Evolutionary conservation across 73 alveolate genomes (phyloP).

Genomic region (Paramecium octaurelia): DNA sequence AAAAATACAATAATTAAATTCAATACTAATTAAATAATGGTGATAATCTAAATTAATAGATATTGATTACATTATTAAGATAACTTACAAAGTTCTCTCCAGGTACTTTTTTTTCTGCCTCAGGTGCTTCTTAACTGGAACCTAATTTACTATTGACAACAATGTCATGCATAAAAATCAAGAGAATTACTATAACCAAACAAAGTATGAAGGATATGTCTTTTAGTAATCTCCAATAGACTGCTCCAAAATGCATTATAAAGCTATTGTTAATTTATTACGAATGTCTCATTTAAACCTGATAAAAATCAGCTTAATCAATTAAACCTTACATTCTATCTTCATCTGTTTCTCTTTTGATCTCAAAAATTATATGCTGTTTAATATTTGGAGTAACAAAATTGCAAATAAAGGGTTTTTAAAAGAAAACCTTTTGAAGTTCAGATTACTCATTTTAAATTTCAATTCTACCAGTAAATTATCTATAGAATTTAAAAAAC

Average conservation of each 20-base stretch:
- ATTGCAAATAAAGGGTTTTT: conserved; percentile 53
- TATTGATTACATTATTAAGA: not conserved
- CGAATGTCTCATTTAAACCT: conserved; percentile 14
- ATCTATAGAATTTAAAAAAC: conserved; percentile 28
- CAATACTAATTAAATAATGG: conserved; percentile 27
- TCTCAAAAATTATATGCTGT: conserved; percentile 23
- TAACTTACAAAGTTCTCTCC: not conserved
- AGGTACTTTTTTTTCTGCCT: not conserved
- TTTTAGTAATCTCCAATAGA: conserved; percentile 54
- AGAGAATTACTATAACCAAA: conserved; percentile 31
- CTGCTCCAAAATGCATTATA: conserved; percentile 29
- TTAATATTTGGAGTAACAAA: conserved; percentile 54
- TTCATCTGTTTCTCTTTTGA: conserved; percentile 63
- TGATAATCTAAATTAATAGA: not conserved
- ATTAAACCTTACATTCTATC: conserved; percentile 49
- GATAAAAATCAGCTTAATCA: conserved; percentile 8
- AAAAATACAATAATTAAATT: conserved; percentile 16
- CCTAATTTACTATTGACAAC: not conserved
- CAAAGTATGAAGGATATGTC: conserved; percentile 28
- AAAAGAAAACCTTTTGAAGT: conserved; percentile 35
- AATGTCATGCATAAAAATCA: conserved; percentile 26
- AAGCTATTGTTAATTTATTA: conserved; percentile 2
- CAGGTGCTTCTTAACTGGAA: not conserved
- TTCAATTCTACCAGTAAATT: conserved; percentile 38
- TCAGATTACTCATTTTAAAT: not conserved